A percentile compares a stretch with the other conserved stretches of the same genome.
Evolutionary conservation across 1,284 basidiomycete species (phyloP).

Genomic region (Ganoderma sinense): DNA sequence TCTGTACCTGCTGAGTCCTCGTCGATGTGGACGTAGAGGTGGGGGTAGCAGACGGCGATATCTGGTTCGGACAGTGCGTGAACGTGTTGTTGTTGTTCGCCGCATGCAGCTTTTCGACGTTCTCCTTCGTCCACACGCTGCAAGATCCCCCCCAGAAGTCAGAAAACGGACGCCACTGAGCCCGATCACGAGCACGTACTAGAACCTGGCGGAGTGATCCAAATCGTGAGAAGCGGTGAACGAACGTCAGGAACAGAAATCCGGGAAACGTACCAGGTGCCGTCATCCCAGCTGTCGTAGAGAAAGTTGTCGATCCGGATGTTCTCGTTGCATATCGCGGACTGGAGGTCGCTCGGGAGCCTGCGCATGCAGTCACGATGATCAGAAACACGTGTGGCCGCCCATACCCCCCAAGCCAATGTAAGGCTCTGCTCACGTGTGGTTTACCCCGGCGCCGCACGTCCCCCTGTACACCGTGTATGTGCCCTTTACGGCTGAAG

Average conservation of each 20-base stretch:
- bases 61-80: slow-evolving; percentile 20
- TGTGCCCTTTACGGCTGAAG: neutral
- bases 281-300: slow-evolving; percentile 28
- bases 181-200: slow-evolving; percentile 12
- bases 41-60: neutral
- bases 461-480: neutral
- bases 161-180: too few species aligned
- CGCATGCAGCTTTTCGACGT: slow-evolving; percentile 16
- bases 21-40: neutral
- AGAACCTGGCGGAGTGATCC: slow-evolving; percentile 20
- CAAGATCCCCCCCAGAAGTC: too few species aligned
- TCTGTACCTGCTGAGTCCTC: neutral
- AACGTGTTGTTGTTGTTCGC: slow-evolving; percentile 22
- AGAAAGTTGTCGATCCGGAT: slow-evolving; percentile 28
- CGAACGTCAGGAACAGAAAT: neutral
- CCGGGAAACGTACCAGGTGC: slow-evolving; percentile 22
- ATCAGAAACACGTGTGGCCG: too few species aligned
- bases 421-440: too few species aligned
- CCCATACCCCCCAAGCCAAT: neutral
- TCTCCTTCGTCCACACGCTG: slow-evolving; percentile 23
- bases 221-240: neutral
- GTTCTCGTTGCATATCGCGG: slow-evolving; percentile 24
- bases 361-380: neutral
- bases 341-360: slow-evolving; percentile 22
- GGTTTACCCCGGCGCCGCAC: slow-evolving; percentile 16